Evolutionary conservation across 495 filamentous ascomycete species (phyloP), one percentile per base, ranked within the genome.

Genomic region (Podospora comata): DNA sequence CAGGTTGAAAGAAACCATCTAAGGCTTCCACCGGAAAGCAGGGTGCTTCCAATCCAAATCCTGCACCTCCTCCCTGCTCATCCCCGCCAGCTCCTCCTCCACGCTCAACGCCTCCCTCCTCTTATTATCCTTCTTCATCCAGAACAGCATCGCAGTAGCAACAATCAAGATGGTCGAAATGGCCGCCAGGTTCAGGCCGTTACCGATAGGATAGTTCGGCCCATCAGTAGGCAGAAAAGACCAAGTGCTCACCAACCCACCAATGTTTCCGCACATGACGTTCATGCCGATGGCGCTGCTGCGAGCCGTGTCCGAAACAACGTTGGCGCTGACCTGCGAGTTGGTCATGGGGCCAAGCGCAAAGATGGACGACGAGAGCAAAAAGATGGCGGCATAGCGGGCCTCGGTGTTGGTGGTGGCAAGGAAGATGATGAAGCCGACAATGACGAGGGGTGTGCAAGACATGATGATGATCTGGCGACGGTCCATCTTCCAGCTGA

Each of bases 41-140:
- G 90, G 90, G 73, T 93, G 88, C 67, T 81, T 83, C 88, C 89
- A 93, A 71, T 92, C 90, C 28, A 92, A 71, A 72, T 89, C 87
- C 76, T 90, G 83, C 16, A 91, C 78, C 79, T 90, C 77, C 68
- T 78, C 68, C 74, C 81, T 75, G 32, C 81, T 82, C 75, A 89
- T 66, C 0, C 85, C 87, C 2, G 79, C 80, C 69, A 92, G 68
- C 66, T 85, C 87, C 62, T 78, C 76, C 67, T 85, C 84, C 4
- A 87, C 72, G 71, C 87, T 85, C 28, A 80, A 78, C 16, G 70
- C 70, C 39, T 85, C 86, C 61, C 90, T 66, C 19, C 23, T n/a
- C 74, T 78, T 82, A 71, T 93, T 92, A 70, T 90, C 85, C 75
- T 74, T 75, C n/a, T 74, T 76, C 85, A 92, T 92, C 83, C 85